Percentiles rank a stretch among this genome's conserved stretches.
Conservation (phyloP, 257 asterid species). For the Solanum appendiculatum region DNA sequence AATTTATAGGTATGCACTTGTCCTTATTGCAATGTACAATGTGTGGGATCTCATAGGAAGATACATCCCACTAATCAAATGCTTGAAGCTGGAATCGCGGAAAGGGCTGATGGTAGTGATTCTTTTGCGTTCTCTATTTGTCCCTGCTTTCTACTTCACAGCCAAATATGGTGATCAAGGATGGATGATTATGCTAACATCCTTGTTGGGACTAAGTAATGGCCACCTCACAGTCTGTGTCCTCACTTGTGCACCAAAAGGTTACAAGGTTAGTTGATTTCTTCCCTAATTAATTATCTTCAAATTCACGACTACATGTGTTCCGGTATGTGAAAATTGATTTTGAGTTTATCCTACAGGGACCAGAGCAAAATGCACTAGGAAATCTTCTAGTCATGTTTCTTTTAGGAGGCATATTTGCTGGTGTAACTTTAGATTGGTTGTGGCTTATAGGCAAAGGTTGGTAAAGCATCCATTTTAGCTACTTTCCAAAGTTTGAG, state of each 20-base stretch:
- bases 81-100: conserved; percentile 25
- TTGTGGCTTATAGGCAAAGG: conserved; percentile 43
- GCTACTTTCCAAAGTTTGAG: background rate
- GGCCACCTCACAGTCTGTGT: conserved; percentile 40
- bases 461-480: conserved; percentile 14
- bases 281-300: background rate
- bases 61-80: conserved; percentile 23
- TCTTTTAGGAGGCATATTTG: conserved; percentile 30
- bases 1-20: conserved; percentile 28
- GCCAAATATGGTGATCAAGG: conserved; percentile 41
- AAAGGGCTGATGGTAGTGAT: conserved; percentile 12
- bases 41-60: conserved; percentile 39
- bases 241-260: conserved; percentile 33
- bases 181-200: conserved; percentile 32
- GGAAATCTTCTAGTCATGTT: conserved; percentile 29
- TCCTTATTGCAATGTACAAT: conserved; percentile 30
- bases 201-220: conserved; percentile 27
- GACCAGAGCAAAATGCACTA: conserved; percentile 33
- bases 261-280: conserved; percentile 27
- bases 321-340: background rate
- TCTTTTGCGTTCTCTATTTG: conserved; percentile 11
- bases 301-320: background rate
- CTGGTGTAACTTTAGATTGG: conserved; percentile 34
- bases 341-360: conserved; percentile 7
- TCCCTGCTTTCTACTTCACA: conserved; percentile 36